These are phyloP conservation scores for Picochlorum costavermella DNA, from an alignment of 139 green algal genomes.

Conservation along the genomic window DNA sequence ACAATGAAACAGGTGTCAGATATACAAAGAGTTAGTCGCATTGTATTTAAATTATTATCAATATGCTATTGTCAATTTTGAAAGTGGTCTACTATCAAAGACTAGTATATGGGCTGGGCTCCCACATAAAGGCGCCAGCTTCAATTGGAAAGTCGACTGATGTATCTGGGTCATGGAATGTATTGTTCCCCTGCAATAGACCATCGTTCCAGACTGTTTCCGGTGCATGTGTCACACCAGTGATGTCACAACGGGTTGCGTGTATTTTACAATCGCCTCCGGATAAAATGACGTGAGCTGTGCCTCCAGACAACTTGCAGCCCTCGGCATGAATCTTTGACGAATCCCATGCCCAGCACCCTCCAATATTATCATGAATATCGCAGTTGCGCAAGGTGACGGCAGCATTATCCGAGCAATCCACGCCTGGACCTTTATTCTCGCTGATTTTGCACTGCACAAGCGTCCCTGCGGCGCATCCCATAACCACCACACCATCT, in stretches of 20 bases:
- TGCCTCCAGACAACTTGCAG: constrained; percentile 23
- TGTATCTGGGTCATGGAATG: constrained; percentile 4
- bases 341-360: constrained; percentile 47
- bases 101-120: constrained; percentile 28
- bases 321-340: not conserved
- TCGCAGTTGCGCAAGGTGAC: not conserved
- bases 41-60: constrained; percentile 1
- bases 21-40: constrained; percentile 11
- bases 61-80: constrained; percentile 21
- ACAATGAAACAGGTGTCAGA: constrained; percentile 14
- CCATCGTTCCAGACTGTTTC: constrained; percentile 11
- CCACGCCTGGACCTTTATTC: constrained; percentile 42
- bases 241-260: constrained; percentile 15
- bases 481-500: constrained; percentile 42
- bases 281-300: constrained; percentile 34
- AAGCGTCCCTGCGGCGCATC: constrained; percentile 11
- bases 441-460: constrained; percentile 1
- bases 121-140: constrained; percentile 32
- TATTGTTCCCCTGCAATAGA: constrained; percentile 10
- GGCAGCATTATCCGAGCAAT: constrained; percentile 20
- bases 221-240: constrained; percentile 21
- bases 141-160: constrained; percentile 29
- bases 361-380: constrained; percentile 37
- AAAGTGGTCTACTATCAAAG: too few species aligned
- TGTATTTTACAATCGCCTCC: constrained; percentile 12